phyloP scores from a whole-genome alignment of 2,329 filamentous ascomycete genomes.

The Verticillium albo-atrum region DNA sequence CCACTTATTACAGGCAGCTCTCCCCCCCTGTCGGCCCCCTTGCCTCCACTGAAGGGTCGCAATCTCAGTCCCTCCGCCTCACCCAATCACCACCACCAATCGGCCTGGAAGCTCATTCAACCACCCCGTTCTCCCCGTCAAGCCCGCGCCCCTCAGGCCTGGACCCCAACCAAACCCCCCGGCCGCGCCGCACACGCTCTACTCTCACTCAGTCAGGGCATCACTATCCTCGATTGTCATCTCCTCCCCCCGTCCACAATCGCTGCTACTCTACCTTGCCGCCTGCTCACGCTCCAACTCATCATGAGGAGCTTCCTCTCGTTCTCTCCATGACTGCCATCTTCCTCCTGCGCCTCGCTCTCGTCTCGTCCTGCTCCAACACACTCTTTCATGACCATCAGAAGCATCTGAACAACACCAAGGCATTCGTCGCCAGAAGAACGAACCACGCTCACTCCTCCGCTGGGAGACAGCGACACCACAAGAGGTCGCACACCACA shows the following conservation, averaged over 20 bases:
- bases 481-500: slow-evolving; percentile 28
- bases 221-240: background rate
- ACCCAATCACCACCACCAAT: slow-evolving; percentile 12
- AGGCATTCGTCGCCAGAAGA: slow-evolving; percentile 39
- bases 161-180: slow-evolving; percentile 5
- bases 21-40: background rate
- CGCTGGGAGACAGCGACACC: slow-evolving; percentile 30
- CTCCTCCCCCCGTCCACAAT: background rate
- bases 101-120: slow-evolving; percentile 11
- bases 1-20: background rate
- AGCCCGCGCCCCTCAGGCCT: slow-evolving; percentile 6
- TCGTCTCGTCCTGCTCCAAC: slow-evolving; percentile 39
- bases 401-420: slow-evolving; percentile 34
- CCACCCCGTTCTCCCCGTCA: background rate
- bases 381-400: slow-evolving; percentile 39
- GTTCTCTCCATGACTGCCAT: slow-evolving; percentile 38
- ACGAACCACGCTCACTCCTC: slow-evolving; percentile 25
- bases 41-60: slow-evolving; percentile 1
- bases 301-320: slow-evolving; percentile 15
- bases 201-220: slow-evolving; percentile 1
- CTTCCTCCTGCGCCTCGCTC: slow-evolving; percentile 42
- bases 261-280: background rate
- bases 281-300: slow-evolving; percentile 3
- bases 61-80: slow-evolving; percentile 1
- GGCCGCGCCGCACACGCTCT: slow-evolving; percentile 1